These are phyloP conservation scores for Vanderwaltozyma tropicalis DNA, from an alignment of 805 yeast species.

Conservation along the genomic window DNA sequence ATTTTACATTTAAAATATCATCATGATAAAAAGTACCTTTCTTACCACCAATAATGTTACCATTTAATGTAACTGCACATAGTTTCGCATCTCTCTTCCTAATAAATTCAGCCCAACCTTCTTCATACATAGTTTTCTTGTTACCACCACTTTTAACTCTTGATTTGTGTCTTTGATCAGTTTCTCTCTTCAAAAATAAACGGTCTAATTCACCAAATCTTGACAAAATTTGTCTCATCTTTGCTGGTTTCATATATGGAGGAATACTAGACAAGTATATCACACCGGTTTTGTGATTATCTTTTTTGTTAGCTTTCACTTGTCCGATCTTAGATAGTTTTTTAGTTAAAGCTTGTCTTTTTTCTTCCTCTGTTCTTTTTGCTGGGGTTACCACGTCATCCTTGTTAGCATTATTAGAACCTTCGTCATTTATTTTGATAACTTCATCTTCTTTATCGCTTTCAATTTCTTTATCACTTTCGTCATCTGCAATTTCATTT, in stretches of 20 bases:
- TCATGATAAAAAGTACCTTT: conserved; percentile 87
- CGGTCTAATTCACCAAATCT: conserved; percentile 86
- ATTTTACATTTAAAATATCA: conserved; percentile 85
- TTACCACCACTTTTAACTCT: conserved; percentile 86
- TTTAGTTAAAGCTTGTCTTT: conserved; percentile 29
- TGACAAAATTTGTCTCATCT: conserved; percentile 67
- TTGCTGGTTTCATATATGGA: conserved; percentile 94
- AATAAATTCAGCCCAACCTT: conserved; percentile 94
- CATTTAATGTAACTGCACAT: conserved; percentile 78
- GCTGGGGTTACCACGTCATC: conserved; percentile 12
- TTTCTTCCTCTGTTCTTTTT: conserved; percentile 21
- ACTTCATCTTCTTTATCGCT: conserved; percentile 2
- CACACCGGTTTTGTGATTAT: conserved; percentile 69
- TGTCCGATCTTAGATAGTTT: conserved; percentile 47
- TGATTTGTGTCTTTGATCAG: conserved; percentile 46
- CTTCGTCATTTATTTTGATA: conserved; percentile 4
- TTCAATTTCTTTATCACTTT: conserved; percentile 6
- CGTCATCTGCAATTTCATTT: conserved; percentile 9
- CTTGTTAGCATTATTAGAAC: conserved; percentile 5
- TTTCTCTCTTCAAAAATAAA: conserved; percentile 79
- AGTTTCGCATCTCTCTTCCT: conserved; percentile 80
- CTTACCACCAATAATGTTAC: conserved; percentile 83
- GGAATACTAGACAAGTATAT: conserved; percentile 87
- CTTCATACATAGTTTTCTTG: conserved; percentile 75
- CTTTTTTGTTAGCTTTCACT: conserved; percentile 34